Percentiles rank a stretch among this genome's conserved stretches.
phyloP scores from a whole-genome alignment of 805 yeast genomes.

The Starmerella apicola region DNA sequence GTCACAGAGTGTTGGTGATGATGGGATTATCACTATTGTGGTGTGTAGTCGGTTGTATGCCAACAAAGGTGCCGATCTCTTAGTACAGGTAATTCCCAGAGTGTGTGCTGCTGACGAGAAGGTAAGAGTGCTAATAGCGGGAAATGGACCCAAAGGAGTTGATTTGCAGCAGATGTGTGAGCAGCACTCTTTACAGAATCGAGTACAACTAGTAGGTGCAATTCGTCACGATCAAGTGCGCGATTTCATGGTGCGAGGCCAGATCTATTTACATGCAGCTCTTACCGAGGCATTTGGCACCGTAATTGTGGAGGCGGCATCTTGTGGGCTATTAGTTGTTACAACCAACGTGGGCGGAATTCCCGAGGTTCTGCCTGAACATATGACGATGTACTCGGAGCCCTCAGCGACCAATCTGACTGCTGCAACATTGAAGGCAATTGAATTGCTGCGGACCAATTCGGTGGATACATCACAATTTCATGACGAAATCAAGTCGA shows the following conservation, averaged over 20 bases:
- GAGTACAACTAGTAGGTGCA: slow-evolving; percentile 75
- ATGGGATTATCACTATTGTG: slow-evolving; percentile 54
- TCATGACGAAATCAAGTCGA: slow-evolving; percentile 60
- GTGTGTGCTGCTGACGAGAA: slow-evolving; percentile 52
- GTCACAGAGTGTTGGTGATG: slow-evolving; percentile 21
- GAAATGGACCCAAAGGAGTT: slow-evolving; percentile 91
- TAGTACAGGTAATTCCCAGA: slow-evolving; percentile 72
- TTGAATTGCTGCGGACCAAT: slow-evolving; percentile 42
- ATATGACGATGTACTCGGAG: slow-evolving; percentile 84
- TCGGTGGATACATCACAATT: slow-evolving; percentile 59
- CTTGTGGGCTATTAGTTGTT: slow-evolving; percentile 86
- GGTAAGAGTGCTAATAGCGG: slow-evolving; percentile 78
- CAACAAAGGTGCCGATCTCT: slow-evolving; percentile 89
- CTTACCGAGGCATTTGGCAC: slow-evolving; percentile 97
- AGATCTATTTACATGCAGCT: slow-evolving; percentile 85
- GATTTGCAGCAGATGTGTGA: slow-evolving; percentile 95
- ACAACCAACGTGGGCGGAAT: slow-evolving; percentile 96
- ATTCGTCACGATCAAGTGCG: slow-evolving; percentile 87
- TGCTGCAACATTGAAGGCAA: slow-evolving; percentile 59
- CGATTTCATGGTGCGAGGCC: slow-evolving; percentile 85
- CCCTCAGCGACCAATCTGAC: slow-evolving; percentile 80
- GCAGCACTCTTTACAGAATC: slow-evolving; percentile 66
- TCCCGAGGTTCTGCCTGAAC: slow-evolving; percentile 85
- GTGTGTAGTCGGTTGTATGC: slow-evolving; percentile 85
- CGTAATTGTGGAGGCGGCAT: slow-evolving; percentile 91